These are phyloP conservation scores for Xylaria sp. DNA, from an alignment of 2,329 filamentous ascomycete genomes.

Conservation along the genomic window DNA sequence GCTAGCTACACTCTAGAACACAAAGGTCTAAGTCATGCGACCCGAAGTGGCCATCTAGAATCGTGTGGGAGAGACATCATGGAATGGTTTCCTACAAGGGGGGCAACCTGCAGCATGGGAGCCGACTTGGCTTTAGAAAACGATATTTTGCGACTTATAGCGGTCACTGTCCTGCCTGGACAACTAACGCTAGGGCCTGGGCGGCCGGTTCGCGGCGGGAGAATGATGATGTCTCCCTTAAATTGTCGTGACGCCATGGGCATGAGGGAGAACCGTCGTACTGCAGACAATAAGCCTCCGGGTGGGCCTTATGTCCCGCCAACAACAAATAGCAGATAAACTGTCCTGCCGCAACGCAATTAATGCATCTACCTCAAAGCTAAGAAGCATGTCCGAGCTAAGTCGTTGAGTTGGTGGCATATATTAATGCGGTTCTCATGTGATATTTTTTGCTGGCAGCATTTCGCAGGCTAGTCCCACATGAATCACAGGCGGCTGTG, in stretches of 20 bases:
- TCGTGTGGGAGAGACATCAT: constrained; percentile 22
- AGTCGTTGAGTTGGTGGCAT: neutral
- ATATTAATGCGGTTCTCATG: neutral
- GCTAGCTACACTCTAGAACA: constrained; percentile 28
- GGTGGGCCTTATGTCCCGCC: constrained; percentile 1
- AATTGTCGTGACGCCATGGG: constrained; percentile 21
- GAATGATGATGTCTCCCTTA: constrained; percentile 14
- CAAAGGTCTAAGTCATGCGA: constrained; percentile 38
- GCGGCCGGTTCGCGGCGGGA: constrained; percentile 2
- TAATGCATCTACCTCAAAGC: constrained; percentile 7
- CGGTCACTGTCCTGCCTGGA: constrained; percentile 16
- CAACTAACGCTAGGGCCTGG: constrained; percentile 12
- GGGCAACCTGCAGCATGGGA: constrained; percentile 9
- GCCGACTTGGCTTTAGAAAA: constrained; percentile 25
- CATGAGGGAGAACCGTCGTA: constrained; percentile 2
- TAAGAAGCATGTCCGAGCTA: constrained; percentile 4
- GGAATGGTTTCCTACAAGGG: constrained; percentile 16
- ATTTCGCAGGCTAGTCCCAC: constrained; percentile 8
- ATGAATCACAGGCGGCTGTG: constrained; percentile 2
- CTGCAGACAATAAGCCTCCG: constrained; percentile 21
- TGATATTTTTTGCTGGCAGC: constrained; percentile 14
- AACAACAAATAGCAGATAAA: constrained; percentile 2
- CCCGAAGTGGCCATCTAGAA: constrained; percentile 22
- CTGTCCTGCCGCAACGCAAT: neutral
- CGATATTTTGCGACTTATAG: constrained; percentile 10